These are phyloP conservation scores for Puccinia coronata DNA, from an alignment of 1,284 basidiomycete genomes.

Conservation along the genomic window DNA sequence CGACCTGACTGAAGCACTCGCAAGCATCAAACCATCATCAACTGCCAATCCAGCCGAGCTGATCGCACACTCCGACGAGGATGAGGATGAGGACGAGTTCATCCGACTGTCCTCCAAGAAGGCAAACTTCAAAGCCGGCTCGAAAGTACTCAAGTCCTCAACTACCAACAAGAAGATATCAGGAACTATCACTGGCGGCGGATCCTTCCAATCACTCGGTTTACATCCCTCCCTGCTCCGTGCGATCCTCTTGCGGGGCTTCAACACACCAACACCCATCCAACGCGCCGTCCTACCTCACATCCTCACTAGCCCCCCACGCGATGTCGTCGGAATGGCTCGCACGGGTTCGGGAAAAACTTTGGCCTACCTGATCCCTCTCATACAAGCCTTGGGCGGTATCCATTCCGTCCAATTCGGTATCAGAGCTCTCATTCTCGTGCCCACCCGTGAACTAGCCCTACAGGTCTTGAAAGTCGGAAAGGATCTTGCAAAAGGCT, in stretches of 20 bases:
- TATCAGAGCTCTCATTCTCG: conserved; percentile 80
- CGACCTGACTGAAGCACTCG: conserved; percentile 15
- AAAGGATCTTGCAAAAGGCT: conserved; percentile 83
- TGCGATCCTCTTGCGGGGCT: conserved; percentile 86
- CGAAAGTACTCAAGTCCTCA: conserved; percentile 16
- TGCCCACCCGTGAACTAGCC: conserved; percentile 91
- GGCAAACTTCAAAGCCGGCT: conserved; percentile 42
- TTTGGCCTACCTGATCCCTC: conserved; percentile 89
- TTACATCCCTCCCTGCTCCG: conserved; percentile 80
- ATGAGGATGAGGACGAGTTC: conserved; percentile 38
- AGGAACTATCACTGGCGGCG: conserved; percentile 53
- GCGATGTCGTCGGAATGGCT: conserved; percentile 97
- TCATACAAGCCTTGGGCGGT: conserved; percentile 82
- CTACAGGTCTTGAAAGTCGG: conserved; percentile 91
- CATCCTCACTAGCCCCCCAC: conserved; percentile 78
- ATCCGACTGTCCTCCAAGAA: conserved; percentile 27
- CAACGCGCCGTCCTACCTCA: conserved; percentile 87
- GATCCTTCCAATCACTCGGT: conserved; percentile 64
- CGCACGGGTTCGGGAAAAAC: conserved; percentile 98
- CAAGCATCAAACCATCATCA: not conserved
- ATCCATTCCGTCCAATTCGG: conserved; percentile 78
- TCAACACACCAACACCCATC: conserved; percentile 92
- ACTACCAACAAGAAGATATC: conserved; percentile 11
- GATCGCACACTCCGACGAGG: not conserved
- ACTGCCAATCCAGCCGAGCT: not conserved